Base-by-base conservation (phyloP, 2,329 filamentous ascomycete species). In the Calycina marina region DNA sequence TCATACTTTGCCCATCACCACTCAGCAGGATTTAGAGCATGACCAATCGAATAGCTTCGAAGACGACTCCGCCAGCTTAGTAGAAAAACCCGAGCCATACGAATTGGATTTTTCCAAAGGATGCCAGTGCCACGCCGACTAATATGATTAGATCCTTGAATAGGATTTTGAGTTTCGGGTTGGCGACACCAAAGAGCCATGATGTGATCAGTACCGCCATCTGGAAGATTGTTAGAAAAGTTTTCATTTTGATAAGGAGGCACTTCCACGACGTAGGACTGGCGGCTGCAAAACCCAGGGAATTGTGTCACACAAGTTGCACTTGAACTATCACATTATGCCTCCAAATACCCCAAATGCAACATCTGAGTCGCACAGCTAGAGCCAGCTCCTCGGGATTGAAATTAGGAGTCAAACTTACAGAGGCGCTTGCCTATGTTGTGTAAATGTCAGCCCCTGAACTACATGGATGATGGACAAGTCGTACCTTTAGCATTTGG, bases 121-220 rank as follows among this genome's bases (percentile, higher is more conserved):
- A 93, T 30, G 88, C 88, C 52, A 96, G 84, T 45, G 94, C 64
- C 46, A 94, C 85, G 64, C 88, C 88, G 31, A 93, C 56, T 29
- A 94, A 88, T 49, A 96, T 96, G 54, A 86, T 69, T 22, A 80
- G 85, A 38, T 96, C 84, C 54, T 96, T 96, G 52, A 82, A 67
- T 49, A 96, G 77, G 28, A 83, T 77, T 62, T 75, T 85, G 44
- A 88, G 55, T 61, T 84, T 90, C 33, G 83, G 80, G 40, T 79
- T 74, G 10, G 82, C 74, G 41, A 93, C 73, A 36, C 84, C 82
- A 51, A 94, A 74, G 32, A 68, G 64, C 86, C 88, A 96, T 45
- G 82, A 82, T 18, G 81, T 77, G 43, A 94, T 60, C 18, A 96
- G 72, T 30, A 94, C 85, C 31, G 84, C 85, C 38, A 94, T 85